Base-by-base conservation (phyloP, 2,329 filamentous ascomycete genomes). In the Lachnellula hyalina region DNA sequence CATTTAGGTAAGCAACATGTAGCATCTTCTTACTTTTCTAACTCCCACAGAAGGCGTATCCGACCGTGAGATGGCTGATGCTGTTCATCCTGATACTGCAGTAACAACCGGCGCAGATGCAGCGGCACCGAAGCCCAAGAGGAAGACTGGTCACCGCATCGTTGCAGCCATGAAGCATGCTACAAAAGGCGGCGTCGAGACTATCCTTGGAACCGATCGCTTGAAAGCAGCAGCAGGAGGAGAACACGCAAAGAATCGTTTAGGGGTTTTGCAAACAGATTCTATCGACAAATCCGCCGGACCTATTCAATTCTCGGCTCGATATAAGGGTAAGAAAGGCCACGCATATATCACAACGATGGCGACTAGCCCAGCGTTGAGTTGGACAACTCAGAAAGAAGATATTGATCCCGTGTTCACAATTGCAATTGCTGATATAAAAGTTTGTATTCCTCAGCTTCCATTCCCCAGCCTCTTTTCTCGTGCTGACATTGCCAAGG, bases 231-330 rank as follows among this genome's bases (percentile, higher is more conserved):
- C 82, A 49, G 77, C 74, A 0, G 76, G 79, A 1, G 83, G 76
- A 14, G 72, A 75, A 12, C 79, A 82, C 44, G 88, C 89, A 1
- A 85, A 83, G 64, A 81, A 90, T 53, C 78, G 89, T 3, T 76
- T 92, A 0, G 88, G 89, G 6, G 87, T 87, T 1, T 75, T 94
- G 0, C 76, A 74, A 8, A 65, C 72, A 28, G 66, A 75, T 3
- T 69, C 72, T 11, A 66, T 74, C 7, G 72, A 77, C 1, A 70
- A 75, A 1, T 77, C 80, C 7, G 28, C 28, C 0, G 89, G 90
- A 0, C 90, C 90, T 0, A 76, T 91, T 0, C 85, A 86, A n/a
- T 95, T 94, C 73, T 84, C 85, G 28, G 85, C 80, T 0, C 78
- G 90, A 4, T 88, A 79, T 64, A 76, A 84, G 19, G 89, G 90